Evolutionary conservation across 2,329 filamentous ascomycete species (phyloP).

Genomic region (Akanthomyces lecanii): DNA sequence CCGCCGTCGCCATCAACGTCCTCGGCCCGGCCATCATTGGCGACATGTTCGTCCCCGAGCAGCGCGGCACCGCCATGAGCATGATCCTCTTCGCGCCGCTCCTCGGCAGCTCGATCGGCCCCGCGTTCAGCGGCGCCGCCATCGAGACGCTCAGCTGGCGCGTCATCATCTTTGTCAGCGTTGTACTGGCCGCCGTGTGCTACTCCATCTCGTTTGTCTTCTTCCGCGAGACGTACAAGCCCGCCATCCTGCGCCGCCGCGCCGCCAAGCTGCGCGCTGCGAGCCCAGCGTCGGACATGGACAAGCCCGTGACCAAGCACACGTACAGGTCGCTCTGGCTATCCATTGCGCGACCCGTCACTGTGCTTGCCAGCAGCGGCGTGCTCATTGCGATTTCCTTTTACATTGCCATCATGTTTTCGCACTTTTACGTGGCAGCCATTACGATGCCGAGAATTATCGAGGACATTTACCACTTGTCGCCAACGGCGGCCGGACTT

Average conservation of each 20-base stretch:
- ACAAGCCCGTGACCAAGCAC: background rate
- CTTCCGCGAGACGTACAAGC: constrained; percentile 59
- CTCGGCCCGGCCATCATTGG: constrained; percentile 61
- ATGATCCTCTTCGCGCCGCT: constrained; percentile 54
- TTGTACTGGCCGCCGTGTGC: constrained; percentile 42
- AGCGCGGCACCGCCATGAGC: constrained; percentile 56
- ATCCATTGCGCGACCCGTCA: constrained; percentile 35
- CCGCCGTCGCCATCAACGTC: constrained; percentile 61
- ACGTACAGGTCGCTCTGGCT: constrained; percentile 1
- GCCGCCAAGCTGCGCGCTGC: constrained; percentile 26
- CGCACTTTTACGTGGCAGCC: constrained; percentile 49
- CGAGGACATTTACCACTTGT: constrained; percentile 42
- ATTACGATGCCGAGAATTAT: constrained; percentile 49
- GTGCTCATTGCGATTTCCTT: constrained; percentile 47
- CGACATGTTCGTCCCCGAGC: constrained; percentile 56
- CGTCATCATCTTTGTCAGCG: constrained; percentile 47
- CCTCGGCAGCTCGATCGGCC: constrained; percentile 53
- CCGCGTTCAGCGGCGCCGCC: constrained; percentile 51
- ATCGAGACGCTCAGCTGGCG: constrained; percentile 54
- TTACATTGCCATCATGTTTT: constrained; percentile 43
- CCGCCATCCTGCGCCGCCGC: constrained; percentile 43
- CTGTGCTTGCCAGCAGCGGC: constrained; percentile 44
- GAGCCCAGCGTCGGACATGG: background rate
- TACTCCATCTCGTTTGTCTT: constrained; percentile 48
- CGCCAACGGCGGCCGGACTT: constrained; percentile 46